Evolutionary conservation across 2,329 filamentous ascomycete genomes (phyloP), one percentile per base, ranked within the genome.

Genomic region (Boeremia exigua): DNA sequence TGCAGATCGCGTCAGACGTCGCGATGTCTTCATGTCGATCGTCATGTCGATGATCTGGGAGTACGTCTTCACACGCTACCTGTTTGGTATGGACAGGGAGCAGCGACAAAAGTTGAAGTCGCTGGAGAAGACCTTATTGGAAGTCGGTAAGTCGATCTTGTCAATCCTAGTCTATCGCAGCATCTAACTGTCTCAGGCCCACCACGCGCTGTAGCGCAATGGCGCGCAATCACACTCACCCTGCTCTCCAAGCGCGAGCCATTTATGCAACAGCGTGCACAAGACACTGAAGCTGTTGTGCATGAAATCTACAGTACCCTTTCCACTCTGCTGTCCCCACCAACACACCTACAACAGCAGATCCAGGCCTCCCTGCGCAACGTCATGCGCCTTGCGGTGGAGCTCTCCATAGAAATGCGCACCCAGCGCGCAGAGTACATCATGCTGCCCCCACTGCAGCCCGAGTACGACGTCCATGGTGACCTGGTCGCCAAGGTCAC

Each of bases 1-100:
- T 44, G 85, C 85, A 63, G 94, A 99, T 74, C 90, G 96, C 34
- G 89, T 97, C 50, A 88, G 86, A 69, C 88, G 95, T 58, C 88
- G 94, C 57, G 94, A 98, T 74, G 88, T 98, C 55, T 97, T 99
- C 82, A 97, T 98, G 92, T 95, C 92, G 33, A 92, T 99, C 76
- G 91, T 94, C 52, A 98, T 98, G 93, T 95, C 90, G 59, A 97
- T 99, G 92, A 88, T 99, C 47, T 99, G 93, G 93, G 95, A 99
- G 77, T 97, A 96, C 71, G 88, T 99, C 73, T 99, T 99, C 74
- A 97, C 94, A 8, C 88, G 95, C 61, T 99, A 99, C 75, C 87
- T 99, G 25, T 99, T 99, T 74, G 95, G 95, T 68, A 96, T 99
- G 92, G 95, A 99, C 74, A 86, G 93, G 67, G 95, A 98, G 77